Percentiles rank a stretch among this genome's conserved stretches.
These are phyloP conservation scores for Elsinoe arachidis DNA, from an alignment of 2,329 filamentous ascomycete genomes.

Conservation along the genomic window DNA sequence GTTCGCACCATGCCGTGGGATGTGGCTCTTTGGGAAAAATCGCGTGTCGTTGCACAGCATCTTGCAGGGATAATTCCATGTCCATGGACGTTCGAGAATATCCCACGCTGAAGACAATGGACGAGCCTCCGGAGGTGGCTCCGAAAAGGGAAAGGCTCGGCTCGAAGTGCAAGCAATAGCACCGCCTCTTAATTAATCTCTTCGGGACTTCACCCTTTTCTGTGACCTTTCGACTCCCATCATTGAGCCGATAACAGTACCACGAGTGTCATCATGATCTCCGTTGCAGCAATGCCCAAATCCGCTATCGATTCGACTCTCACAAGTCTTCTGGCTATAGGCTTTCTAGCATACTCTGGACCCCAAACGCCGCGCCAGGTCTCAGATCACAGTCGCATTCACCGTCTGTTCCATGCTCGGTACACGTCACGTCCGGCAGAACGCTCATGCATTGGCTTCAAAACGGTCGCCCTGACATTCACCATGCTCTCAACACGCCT, in stretches of 20 bases:
- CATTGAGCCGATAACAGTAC: neutral
- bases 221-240: neutral
- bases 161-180: conserved; percentile 8
- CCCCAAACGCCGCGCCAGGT: neutral
- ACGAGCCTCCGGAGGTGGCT: neutral
- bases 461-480: conserved; percentile 7
- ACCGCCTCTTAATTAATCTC: neutral
- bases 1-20: too few relatives aligned
- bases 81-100: neutral
- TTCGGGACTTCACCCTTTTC: neutral
- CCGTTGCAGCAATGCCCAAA: neutral
- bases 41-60: too few relatives aligned
- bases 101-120: neutral
- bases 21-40: too few relatives aligned
- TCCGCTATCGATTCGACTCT: neutral
- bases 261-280: neutral
- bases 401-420: conserved; percentile 1
- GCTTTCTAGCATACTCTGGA: neutral
- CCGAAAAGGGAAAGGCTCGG: conserved; percentile 6
- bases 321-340: neutral
- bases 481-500: neutral
- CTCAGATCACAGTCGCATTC: neutral
- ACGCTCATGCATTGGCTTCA: neutral
- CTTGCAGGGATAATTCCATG: too few relatives aligned
- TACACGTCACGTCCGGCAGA: conserved; percentile 1